Conservation (phyloP, 306 rosid genomes). For the Cicer bijugum region DNA sequence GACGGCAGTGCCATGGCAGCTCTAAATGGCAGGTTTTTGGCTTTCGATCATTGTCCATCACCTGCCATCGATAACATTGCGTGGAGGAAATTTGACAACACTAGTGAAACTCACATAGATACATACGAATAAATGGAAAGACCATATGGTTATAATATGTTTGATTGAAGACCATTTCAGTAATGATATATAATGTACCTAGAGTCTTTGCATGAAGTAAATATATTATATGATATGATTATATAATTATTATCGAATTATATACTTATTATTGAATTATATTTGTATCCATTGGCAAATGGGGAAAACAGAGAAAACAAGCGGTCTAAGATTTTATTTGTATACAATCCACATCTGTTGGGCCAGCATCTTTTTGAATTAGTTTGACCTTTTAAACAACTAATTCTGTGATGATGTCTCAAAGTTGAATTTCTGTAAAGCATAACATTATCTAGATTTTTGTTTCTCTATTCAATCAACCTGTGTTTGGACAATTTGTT, state of each 20-base stretch:
- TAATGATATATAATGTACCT: not conserved
- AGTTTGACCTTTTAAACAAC: constrained; percentile 25
- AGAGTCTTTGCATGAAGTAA: not conserved
- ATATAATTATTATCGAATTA: not conserved
- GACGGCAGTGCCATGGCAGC: too few relatives aligned
- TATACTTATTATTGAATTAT: not conserved
- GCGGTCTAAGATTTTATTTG: constrained; percentile 23
- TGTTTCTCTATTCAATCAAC: constrained; percentile 14
- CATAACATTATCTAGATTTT: not conserved
- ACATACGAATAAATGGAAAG: constrained; percentile 14
- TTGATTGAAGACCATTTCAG: not conserved
- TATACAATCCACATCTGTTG: constrained; percentile 22
- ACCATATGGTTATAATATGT: not conserved
- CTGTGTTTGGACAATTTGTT: constrained; percentile 35
- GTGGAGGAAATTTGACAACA: too few relatives aligned
- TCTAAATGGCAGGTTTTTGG: too few relatives aligned
- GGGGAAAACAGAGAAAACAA: not conserved
- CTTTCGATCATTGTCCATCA: too few relatives aligned
- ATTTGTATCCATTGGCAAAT: constrained; percentile 24
- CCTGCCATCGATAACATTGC: too few relatives aligned
- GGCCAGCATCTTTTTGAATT: constrained; percentile 5
- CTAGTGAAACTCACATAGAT: constrained; percentile 6
- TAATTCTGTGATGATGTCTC: constrained; percentile 11
- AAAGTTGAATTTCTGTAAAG: constrained; percentile 14
- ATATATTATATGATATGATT: constrained; percentile 24